phyloP scores from a whole-genome alignment of 2,329 filamentous ascomycete genomes.

The Diaporthe helianthi region DNA sequence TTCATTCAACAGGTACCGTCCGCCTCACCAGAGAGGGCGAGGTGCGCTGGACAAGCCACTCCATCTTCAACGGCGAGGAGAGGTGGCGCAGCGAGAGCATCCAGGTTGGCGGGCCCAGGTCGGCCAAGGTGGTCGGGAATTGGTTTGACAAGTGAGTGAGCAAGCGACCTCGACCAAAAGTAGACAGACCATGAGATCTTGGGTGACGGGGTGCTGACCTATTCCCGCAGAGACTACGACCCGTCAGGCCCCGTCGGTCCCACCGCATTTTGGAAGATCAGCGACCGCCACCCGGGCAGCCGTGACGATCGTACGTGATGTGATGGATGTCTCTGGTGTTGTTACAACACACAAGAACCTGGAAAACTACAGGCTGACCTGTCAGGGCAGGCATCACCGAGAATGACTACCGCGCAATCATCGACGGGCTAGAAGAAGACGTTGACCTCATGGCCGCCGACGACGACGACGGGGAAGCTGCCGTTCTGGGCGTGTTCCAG shows the following conservation, averaged over 20 bases:
- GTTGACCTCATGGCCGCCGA: neutral
- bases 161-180: neutral
- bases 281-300: constrained; percentile 51
- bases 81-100: constrained; percentile 80
- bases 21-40: constrained; percentile 73
- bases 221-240: constrained; percentile 64
- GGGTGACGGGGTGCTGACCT: neutral
- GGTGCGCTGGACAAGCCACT: constrained; percentile 76
- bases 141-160: constrained; percentile 75
- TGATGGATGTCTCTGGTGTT: too few relatives aligned
- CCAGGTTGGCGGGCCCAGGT: constrained; percentile 72
- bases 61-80: constrained; percentile 68
- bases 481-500: constrained; percentile 20
- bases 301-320: constrained; percentile 42
- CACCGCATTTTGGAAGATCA: constrained; percentile 80
- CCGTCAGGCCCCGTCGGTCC: constrained; percentile 74
- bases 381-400: constrained; percentile 35
- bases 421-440: constrained; percentile 32
- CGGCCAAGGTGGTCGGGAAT: constrained; percentile 71
- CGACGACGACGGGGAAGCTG: neutral
- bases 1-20: constrained; percentile 58
- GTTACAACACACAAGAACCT: too few relatives aligned
- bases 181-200: too few relatives aligned
- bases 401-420: constrained; percentile 36
- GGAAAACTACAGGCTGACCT: too few relatives aligned